Conservation (phyloP, 2,329 filamentous ascomycete genomes). For the Pezicula rhizophila region DNA sequence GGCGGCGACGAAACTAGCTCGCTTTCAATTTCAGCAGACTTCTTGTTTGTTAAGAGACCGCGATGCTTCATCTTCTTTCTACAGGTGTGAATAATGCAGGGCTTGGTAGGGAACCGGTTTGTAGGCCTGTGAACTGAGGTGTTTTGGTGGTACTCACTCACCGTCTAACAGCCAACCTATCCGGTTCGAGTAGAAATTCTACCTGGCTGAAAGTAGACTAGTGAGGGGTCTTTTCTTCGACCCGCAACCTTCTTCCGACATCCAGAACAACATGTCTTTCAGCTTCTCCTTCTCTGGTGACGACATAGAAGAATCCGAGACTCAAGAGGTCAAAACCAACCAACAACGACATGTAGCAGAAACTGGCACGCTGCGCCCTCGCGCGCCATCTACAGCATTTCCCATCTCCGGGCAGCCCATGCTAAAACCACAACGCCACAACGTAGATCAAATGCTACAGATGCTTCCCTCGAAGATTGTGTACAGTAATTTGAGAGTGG, state of each 20-base stretch:
- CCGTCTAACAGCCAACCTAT: too few relatives aligned
- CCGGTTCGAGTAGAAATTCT: too few relatives aligned
- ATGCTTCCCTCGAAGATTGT: slow-evolving; percentile 68
- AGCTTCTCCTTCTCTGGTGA: slow-evolving; percentile 56
- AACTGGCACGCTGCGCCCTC: slow-evolving; percentile 21
- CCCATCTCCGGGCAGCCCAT: slow-evolving; percentile 56
- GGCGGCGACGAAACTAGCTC: too few relatives aligned
- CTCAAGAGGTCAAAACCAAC: slow-evolving; percentile 1
- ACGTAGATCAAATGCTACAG: slow-evolving; percentile 44
- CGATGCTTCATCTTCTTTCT: too few relatives aligned
- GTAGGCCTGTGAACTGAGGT: too few relatives aligned
- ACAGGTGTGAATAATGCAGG: too few relatives aligned
- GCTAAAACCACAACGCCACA: slow-evolving; percentile 47
- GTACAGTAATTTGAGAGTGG: slow-evolving; percentile 56
- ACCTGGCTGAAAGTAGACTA: too few relatives aligned
- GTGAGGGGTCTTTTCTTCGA: too few relatives aligned
- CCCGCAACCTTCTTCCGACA: neutral
- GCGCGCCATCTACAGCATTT: slow-evolving; percentile 40
- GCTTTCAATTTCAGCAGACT: too few relatives aligned
- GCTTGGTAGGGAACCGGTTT: too few relatives aligned
- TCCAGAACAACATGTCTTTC: slow-evolving; percentile 24
- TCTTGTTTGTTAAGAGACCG: too few relatives aligned
- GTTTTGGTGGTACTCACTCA: too few relatives aligned
- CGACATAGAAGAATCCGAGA: slow-evolving; percentile 49
- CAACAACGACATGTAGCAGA: slow-evolving; percentile 25